phyloP scores from a whole-genome alignment of 257 asterid species.

The Fraxinus cuspidata region DNA sequence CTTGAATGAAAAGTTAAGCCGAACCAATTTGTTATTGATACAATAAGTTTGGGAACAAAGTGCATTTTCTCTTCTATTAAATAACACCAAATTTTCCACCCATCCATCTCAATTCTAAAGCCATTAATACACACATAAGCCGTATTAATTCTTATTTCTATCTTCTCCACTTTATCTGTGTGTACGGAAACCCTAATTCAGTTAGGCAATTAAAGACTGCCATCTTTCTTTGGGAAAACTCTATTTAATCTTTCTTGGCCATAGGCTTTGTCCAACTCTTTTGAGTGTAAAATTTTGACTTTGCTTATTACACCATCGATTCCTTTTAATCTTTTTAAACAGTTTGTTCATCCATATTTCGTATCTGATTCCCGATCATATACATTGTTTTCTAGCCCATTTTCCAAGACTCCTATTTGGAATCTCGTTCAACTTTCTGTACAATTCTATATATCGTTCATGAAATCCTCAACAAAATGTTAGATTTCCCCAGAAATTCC shows the following conservation, averaged over 20 bases:
- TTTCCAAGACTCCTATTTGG: not conserved
- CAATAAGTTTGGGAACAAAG: not conserved
- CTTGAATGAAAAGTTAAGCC: too few relatives aligned
- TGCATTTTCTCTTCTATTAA: conserved; percentile 8
- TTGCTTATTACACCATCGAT: not conserved
- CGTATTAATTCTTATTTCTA: not conserved
- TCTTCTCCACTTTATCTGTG: conserved; percentile 22
- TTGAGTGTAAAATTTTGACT: conserved; percentile 26
- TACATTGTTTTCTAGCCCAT: not conserved
- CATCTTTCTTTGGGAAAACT: conserved; percentile 7
- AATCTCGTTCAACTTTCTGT: not conserved
- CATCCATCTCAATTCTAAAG: conserved; percentile 16
- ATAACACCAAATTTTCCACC: conserved; percentile 24
- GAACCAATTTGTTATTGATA: too few relatives aligned
- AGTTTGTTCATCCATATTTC: conserved; percentile 16
- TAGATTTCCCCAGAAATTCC: conserved; percentile 33
- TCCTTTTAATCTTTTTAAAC: conserved; percentile 12
- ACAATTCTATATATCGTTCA: conserved; percentile 15
- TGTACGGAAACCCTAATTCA: conserved; percentile 45
- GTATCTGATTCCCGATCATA: conserved; percentile 28
- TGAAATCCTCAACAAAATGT: conserved; percentile 35
- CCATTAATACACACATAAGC: not conserved
- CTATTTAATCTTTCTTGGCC: conserved; percentile 27
- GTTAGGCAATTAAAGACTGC: conserved; percentile 31
- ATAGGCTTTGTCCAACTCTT: conserved; percentile 28